Evolutionary conservation across 768 basidiomycete genomes (phyloP), one percentile per base, ranked within the genome.

Genomic region (Boletus rubroflammeus): DNA sequence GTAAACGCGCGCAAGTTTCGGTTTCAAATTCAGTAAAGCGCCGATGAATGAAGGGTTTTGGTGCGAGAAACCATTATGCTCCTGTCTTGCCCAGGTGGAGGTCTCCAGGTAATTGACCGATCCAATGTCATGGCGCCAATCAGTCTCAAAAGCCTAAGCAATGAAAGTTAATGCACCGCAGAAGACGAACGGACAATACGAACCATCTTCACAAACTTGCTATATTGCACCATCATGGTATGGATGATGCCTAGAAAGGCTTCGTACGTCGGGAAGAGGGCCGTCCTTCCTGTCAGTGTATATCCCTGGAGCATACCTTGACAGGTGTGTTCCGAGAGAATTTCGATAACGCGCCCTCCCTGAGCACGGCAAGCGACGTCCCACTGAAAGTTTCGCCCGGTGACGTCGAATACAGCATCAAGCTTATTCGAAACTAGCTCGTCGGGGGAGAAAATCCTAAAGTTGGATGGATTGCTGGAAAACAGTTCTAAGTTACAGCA

Each of bases 261-360:
- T 67, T 96, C 93, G 68, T 96, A 94, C 28, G 84, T 86, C 2
- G 93, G 92, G 81, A 96, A 92, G 32, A 95, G 75, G 13, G 83
- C 92, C 0, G 86, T 88, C 38, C 86, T 78, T 9, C 93, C 93
- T 0, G 93, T 95, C 43, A 97, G 81, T 6, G 91, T 93, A 71
- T 95, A 95, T 3, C 93, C 93, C 70, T 97, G 90, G 13, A 95
- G 75, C 86, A 93, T 93, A 23, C 88, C 91, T 66, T 93, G 89
- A 60, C 88, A 88, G 10, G 89, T 91, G 64, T 93, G 91, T 64
- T 92, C 90, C 7, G 87, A 90, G 17, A 95, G 82, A 52, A 94
- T 93, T 71, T 96, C 93, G 55, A 93, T 77, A 42, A 95, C 82
- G 9, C 92, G 84, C 1, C 93, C 93, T 38, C 89, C 90, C 57